Conservation (phyloP, 1,284 basidiomycete genomes). For the Neotropicomus parvogracilis region DNA sequence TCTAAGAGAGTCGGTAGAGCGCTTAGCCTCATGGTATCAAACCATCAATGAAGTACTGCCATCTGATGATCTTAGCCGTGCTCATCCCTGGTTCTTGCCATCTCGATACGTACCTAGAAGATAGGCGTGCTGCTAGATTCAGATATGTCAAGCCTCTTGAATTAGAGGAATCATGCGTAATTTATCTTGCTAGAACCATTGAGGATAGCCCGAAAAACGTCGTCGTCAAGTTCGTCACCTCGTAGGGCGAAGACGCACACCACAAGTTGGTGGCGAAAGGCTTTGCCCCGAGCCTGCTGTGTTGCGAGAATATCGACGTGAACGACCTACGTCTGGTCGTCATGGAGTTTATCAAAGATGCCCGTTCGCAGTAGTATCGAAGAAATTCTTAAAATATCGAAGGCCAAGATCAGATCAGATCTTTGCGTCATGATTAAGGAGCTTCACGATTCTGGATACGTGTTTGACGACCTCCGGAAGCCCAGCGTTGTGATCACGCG, state of each 20-base stretch:
- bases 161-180: neutral
- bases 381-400: too few relatives aligned
- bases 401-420: neutral
- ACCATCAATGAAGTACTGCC: neutral
- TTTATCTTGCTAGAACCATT: slow-evolving; percentile 8
- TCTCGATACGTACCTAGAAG: neutral
- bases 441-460: slow-evolving; percentile 11
- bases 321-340: slow-evolving; percentile 20
- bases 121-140: neutral
- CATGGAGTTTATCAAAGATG: slow-evolving; percentile 14
- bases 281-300: neutral
- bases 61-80: rapidly evolving
- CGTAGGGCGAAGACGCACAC: slow-evolving; percentile 15
- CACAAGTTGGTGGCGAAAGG: neutral
- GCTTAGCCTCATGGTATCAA: slow-evolving; percentile 15
- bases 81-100: slow-evolving; percentile 19
- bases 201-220: neutral
- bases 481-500: slow-evolving; percentile 16
- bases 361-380: too few relatives aligned
- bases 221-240: slow-evolving; percentile 20
- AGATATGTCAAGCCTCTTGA: slow-evolving; percentile 9
- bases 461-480: slow-evolving; percentile 19
- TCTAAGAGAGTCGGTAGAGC: slow-evolving; percentile 9
- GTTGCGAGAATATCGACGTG: slow-evolving; percentile 1
- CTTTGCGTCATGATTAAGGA: neutral